Evolutionary conservation across 2,329 filamentous ascomycete genomes (phyloP), one percentile per base, ranked within the genome.

Genomic region (Septoria linicola): DNA sequence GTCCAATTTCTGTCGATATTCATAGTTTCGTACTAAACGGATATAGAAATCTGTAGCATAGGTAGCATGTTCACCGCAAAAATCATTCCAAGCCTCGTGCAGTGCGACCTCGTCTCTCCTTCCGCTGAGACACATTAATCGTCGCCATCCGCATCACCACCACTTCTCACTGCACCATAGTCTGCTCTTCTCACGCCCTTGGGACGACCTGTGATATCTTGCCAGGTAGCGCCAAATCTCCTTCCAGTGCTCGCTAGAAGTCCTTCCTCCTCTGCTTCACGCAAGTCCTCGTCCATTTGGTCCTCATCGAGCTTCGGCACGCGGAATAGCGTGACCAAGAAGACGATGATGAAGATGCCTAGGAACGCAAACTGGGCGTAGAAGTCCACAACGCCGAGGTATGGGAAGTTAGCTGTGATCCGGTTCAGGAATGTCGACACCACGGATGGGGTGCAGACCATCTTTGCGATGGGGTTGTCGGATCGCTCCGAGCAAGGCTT

Each of bases 331-430:
- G 87, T 83, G 0, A 88, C 87, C 17, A 89, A 53, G 61, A 96
- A 88, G 10, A 95, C 84, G 48, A 96, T 72, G 8, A 96, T 70
- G 70, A 95, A 96, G 16, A 96, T 71, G 19, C 66, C 78, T 36
- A 99, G 72, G 73, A 99, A 97, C 10, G 80, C 87, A 66, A 96
- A 97, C 65, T 99, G 93, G 0, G 90, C 88, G 90, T 91, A 99
- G 70, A 97, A 99, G 60, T 89, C 81, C n/a, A 97, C 75, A 8
- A 86, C 83, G 8, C 93, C 93, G 65, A 99, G 95, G 67, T 96
- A 89, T 4, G 93, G 91, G 79, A 93, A 99, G 67, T 95, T 96
- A 65, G 96, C 81, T 17, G 88, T 91, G 54, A 96, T 82, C 37
- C 91, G 84, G 71, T 97, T 96, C 59, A 99, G 78, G 71, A 99